A percentile compares a stretch with the other conserved stretches of the same genome.
Conservation (phyloP, 2,329 filamentous ascomycete genomes). For the Monilinia vaccinii-corymbosi region DNA sequence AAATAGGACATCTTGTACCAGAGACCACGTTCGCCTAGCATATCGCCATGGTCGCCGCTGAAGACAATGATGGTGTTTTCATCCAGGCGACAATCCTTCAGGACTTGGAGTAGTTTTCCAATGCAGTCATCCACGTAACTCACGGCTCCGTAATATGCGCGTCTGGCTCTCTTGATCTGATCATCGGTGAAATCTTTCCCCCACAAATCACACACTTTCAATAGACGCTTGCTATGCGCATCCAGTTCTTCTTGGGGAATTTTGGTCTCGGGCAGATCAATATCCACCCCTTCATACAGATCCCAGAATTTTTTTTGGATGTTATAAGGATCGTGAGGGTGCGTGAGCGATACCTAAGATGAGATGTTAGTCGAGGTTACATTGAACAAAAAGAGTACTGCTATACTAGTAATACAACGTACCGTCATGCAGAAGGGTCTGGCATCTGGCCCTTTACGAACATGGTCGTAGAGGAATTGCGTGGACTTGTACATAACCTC, state of each 20-base stretch:
- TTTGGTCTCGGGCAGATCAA: slow-evolving; percentile 68
- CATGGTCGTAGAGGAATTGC: slow-evolving; percentile 85
- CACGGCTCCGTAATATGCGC: slow-evolving; percentile 87
- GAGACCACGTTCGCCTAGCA: slow-evolving; percentile 83
- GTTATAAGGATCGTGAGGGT: slow-evolving; percentile 91
- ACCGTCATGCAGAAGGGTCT: slow-evolving; percentile 77
- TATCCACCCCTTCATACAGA: slow-evolving; percentile 79
- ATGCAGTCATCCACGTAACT: slow-evolving; percentile 93
- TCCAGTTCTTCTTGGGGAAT: slow-evolving; percentile 78
- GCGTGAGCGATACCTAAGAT: slow-evolving; percentile 63
- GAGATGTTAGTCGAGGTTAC: background rate
- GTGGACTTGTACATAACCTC: slow-evolving; percentile 78
- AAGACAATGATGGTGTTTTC: slow-evolving; percentile 89
- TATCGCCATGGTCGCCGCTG: slow-evolving; percentile 89
- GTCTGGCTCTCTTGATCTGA: slow-evolving; percentile 74
- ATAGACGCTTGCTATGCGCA: slow-evolving; percentile 74
- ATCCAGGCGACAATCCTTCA: slow-evolving; percentile 70
- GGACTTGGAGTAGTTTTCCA: slow-evolving; percentile 66
- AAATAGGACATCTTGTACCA: slow-evolving; percentile 99
- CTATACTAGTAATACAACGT: background rate
- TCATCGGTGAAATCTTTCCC: slow-evolving; percentile 76
- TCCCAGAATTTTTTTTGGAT: slow-evolving; percentile 95
- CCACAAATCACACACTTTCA: slow-evolving; percentile 82
- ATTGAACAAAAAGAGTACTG: too few species aligned
- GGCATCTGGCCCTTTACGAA: slow-evolving; percentile 63